Percentiles rank a stretch among this genome's conserved stretches.
These are phyloP conservation scores for Lepidium sativum DNA, from an alignment of 345 rosid genomes.

Conservation along the genomic window DNA sequence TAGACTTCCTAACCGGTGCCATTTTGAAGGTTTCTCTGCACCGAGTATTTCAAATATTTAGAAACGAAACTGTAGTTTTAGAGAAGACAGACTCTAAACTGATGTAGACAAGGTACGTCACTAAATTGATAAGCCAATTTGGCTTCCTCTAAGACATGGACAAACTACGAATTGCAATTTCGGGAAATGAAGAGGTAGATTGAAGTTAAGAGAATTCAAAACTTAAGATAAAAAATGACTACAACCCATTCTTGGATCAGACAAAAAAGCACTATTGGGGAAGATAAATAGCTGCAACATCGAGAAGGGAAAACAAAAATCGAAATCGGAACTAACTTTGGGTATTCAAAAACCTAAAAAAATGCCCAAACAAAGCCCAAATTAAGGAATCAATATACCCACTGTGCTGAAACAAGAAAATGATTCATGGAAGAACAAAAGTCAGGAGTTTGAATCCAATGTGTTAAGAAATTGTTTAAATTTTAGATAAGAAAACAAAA, in stretches of 20 bases:
- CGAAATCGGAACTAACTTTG: not conserved
- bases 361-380: not conserved
- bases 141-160: not conserved
- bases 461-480: not conserved
- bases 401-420: not conserved
- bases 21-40: conserved; percentile 26
- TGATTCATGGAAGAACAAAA: not conserved
- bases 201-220: not conserved
- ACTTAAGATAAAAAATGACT: not conserved
- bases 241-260: conserved; percentile 16
- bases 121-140: not conserved
- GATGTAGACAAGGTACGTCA: not conserved
- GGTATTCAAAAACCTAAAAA: not conserved
- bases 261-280: conserved; percentile 6
- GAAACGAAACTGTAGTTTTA: not conserved
- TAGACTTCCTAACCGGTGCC: conserved; percentile 78
- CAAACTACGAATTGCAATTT: not conserved
- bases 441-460: not conserved
- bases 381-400: not conserved
- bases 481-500: not conserved
- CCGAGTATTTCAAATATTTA: conserved; percentile 14
- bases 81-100: not conserved
- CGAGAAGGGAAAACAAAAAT: conserved; percentile 4
- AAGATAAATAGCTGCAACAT: conserved; percentile 1
- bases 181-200: not conserved